phyloP scores from a whole-genome alignment of 306 rosid species.

The Medicago arabica region DNA sequence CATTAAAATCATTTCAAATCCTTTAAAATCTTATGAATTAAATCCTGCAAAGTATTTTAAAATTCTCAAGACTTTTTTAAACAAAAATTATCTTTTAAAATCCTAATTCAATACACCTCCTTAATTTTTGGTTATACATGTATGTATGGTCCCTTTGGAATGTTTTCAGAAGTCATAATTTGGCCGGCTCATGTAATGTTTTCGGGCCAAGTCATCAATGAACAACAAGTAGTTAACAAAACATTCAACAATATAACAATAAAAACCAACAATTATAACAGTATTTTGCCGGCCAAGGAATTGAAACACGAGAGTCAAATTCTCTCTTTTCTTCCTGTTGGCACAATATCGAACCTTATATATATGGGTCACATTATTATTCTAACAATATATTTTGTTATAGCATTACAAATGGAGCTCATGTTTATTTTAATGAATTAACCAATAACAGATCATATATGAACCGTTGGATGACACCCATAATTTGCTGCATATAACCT shows the following conservation, averaged over 20 bases:
- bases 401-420: slow-evolving; percentile 31
- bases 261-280: background rate
- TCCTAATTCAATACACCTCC: too few species aligned
- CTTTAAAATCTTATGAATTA: too few species aligned
- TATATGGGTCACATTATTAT: background rate
- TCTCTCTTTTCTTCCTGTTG: background rate
- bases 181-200: slow-evolving; percentile 21
- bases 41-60: too few species aligned
- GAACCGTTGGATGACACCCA: slow-evolving; percentile 33
- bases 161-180: background rate
- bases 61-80: too few species aligned
- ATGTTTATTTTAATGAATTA: background rate
- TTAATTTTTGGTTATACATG: background rate
- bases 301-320: slow-evolving; percentile 17
- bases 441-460: background rate
- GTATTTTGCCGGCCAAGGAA: slow-evolving; percentile 36
- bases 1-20: too few species aligned
- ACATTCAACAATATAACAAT: background rate
- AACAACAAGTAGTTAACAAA: background rate
- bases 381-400: background rate
- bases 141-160: background rate
- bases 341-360: slow-evolving; percentile 6
- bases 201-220: background rate
- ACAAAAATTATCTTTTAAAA: too few species aligned
- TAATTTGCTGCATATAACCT: slow-evolving; percentile 2